Evolutionary conservation across 306 rosid species (phyloP).

Genomic region (Acacia melanoxylon): DNA sequence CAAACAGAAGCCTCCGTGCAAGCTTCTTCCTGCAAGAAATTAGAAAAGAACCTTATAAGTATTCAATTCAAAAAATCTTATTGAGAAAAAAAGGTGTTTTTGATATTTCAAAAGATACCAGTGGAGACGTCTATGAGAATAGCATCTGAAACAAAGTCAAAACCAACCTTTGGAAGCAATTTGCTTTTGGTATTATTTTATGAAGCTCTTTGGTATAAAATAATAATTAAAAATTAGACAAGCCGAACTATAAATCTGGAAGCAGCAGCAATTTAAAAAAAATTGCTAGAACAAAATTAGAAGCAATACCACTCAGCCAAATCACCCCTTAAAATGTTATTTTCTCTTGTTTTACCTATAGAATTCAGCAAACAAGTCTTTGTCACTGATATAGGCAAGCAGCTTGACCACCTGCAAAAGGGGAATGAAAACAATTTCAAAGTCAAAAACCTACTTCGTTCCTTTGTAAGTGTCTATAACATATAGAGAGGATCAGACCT

Average conservation of each 20-base stretch:
- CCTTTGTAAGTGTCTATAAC: not conserved
- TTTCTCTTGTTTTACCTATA: slow-evolving; percentile 26
- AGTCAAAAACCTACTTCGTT: not conserved
- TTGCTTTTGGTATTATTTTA: not conserved
- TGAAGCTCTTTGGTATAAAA: not conserved
- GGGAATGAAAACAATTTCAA: not conserved
- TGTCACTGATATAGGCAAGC: too few species aligned
- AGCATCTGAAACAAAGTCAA: not conserved
- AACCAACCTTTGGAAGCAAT: not conserved
- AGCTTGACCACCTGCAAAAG: not conserved
- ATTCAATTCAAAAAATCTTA: slow-evolving; percentile 3
- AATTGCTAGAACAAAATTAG: not conserved
- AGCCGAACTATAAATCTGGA: not conserved
- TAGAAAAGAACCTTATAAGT: slow-evolving; percentile 9
- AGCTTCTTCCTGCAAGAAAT: slow-evolving; percentile 27
- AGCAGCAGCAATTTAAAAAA: not conserved
- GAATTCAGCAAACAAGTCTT: too few species aligned
- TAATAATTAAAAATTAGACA: not conserved
- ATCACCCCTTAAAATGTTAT: slow-evolving; percentile 15
- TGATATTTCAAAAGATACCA: not conserved
- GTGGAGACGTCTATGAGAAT: not conserved
- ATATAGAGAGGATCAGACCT: slow-evolving; percentile 37
- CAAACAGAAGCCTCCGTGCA: too few species aligned
- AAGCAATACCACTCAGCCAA: slow-evolving; percentile 1
- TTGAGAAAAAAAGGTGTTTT: not conserved